Conservation (phyloP, 2,329 filamentous ascomycete genomes). For the Eurotiales sp. region DNA sequence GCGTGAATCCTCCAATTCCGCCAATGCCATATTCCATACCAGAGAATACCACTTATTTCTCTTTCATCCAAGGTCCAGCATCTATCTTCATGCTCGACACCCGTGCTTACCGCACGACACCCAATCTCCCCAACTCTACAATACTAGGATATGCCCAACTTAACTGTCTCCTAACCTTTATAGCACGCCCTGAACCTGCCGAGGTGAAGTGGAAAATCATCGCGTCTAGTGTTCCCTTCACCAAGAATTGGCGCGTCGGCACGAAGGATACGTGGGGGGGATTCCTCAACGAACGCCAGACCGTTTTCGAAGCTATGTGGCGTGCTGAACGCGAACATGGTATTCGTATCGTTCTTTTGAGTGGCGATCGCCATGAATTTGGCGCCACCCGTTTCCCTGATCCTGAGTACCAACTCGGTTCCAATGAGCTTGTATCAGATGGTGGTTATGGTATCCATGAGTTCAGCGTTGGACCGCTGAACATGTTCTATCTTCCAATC, state of each 20-base stretch:
- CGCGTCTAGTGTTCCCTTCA: conserved; percentile 87
- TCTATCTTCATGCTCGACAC: conserved; percentile 96
- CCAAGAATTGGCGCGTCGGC: conserved; percentile 94
- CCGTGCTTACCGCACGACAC: conserved; percentile 69
- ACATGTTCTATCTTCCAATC: conserved; percentile 88
- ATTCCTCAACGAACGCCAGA: conserved; percentile 74
- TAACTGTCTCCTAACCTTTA: conserved; percentile 71
- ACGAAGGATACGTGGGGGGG: conserved; percentile 91
- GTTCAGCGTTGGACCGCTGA: conserved; percentile 86
- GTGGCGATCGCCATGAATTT: conserved; percentile 95
- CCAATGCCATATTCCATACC: conserved; percentile 47
- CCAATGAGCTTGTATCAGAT: conserved; percentile 19
- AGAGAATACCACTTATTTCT: conserved; percentile 73
- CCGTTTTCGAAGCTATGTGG: conserved; percentile 89
- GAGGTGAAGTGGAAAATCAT: conserved; percentile 93
- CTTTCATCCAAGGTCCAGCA: conserved; percentile 83
- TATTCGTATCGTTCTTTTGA: conserved; percentile 75
- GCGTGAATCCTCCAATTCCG: conserved; percentile 71
- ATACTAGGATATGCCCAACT: conserved; percentile 84
- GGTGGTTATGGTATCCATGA: conserved; percentile 61
- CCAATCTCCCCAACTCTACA: conserved; percentile 59
- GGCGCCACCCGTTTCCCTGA: conserved; percentile 74
- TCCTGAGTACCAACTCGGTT: conserved; percentile 22
- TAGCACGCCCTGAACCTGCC: conserved; percentile 65
- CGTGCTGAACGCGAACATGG: conserved; percentile 67